These are phyloP conservation scores for Anthracocystis walkeri DNA, from an alignment of 1,284 basidiomycete species.

Conservation along the genomic window DNA sequence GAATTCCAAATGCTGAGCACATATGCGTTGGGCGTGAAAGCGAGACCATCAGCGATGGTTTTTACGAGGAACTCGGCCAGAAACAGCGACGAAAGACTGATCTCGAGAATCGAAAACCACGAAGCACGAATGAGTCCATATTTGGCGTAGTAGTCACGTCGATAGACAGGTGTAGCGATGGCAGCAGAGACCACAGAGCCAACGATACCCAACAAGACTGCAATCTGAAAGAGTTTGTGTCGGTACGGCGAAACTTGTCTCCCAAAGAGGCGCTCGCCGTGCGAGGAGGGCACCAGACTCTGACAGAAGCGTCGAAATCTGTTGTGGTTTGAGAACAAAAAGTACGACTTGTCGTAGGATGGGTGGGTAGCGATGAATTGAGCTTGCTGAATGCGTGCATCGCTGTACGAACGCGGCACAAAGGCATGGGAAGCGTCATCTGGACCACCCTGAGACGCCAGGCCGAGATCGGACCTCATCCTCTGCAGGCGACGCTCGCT, in stretches of 20 bases:
- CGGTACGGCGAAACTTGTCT: constrained; percentile 71
- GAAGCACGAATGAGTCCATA: constrained; percentile 77
- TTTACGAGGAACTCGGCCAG: constrained; percentile 90
- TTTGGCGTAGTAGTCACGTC: constrained; percentile 78
- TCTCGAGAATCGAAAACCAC: constrained; percentile 91
- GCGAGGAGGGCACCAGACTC: constrained; percentile 82
- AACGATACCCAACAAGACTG: constrained; percentile 82
- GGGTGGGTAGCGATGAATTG: constrained; percentile 91
- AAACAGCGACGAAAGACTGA: constrained; percentile 80
- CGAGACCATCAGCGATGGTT: constrained; percentile 86
- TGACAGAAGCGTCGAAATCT: constrained; percentile 83
- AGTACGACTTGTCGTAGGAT: constrained; percentile 89
- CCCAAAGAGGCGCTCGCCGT: constrained; percentile 79
- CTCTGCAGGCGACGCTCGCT: constrained; percentile 77
- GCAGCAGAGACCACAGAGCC: constrained; percentile 86
- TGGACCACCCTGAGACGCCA: constrained; percentile 31
- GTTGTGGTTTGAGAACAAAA: constrained; percentile 87
- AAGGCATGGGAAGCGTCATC: constrained; percentile 53
- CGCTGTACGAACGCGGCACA: constrained; percentile 72
- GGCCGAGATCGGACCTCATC: constrained; percentile 66
- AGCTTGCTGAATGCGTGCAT: constrained; percentile 83
- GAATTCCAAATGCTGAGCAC: constrained; percentile 91
- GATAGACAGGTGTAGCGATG: constrained; percentile 87
- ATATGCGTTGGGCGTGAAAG: constrained; percentile 93
- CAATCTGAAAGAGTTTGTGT: constrained; percentile 80